phyloP scores from a whole-genome alignment of 768 basidiomycete genomes.

The Psilocybe cyanescens region DNA sequence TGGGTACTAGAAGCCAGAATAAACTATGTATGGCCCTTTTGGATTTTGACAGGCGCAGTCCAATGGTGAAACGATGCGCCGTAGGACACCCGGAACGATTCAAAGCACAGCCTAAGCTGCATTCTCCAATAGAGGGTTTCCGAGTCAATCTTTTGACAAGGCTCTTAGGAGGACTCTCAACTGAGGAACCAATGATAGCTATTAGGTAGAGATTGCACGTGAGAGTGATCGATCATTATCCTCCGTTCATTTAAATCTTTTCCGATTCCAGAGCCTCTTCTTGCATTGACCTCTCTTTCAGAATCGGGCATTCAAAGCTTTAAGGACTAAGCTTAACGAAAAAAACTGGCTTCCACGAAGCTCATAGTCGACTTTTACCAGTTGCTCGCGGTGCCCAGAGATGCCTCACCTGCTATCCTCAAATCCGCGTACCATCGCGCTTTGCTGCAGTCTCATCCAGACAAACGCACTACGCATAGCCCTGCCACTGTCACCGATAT shows the following conservation, averaged over 20 bases:
- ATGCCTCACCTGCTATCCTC: constrained; percentile 58
- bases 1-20: not conserved
- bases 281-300: not conserved
- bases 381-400: constrained; percentile 53
- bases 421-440: constrained; percentile 72
- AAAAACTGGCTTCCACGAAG: constrained; percentile 24
- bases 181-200: not conserved
- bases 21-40: not conserved
- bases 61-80: too few species aligned
- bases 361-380: constrained; percentile 56
- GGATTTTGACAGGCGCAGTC: not conserved
- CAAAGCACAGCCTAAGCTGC: too few species aligned
- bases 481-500: constrained; percentile 44
- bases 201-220: not conserved
- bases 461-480: constrained; percentile 30
- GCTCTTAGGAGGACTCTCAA: too few species aligned
- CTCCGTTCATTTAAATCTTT: not conserved
- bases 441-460: constrained; percentile 67
- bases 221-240: not conserved
- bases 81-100: not conserved
- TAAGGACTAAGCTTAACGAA: not conserved
- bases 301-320: not conserved
- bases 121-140: too few species aligned
- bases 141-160: too few species aligned
- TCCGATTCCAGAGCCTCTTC: not conserved